Percentiles rank a stretch among this genome's conserved stretches.
phyloP scores from a whole-genome alignment of 495 filamentous ascomycete species.

The Xylaria grammica region DNA sequence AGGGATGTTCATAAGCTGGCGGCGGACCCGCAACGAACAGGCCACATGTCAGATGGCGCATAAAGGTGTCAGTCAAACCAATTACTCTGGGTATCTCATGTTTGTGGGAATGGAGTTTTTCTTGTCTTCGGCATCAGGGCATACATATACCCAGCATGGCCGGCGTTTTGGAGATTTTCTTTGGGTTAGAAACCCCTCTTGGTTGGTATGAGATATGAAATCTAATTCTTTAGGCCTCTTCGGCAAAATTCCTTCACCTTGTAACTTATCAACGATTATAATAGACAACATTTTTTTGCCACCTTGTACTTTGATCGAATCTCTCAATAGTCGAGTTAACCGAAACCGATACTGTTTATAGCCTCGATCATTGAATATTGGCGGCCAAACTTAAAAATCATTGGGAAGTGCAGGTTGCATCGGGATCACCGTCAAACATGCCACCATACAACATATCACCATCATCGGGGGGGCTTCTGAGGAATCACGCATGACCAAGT shows the following conservation, averaged over 20 bases:
- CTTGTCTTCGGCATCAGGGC: slow-evolving; percentile 12
- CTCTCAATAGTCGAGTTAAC: too few species aligned
- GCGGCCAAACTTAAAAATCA: too few species aligned
- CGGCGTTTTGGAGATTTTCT: slow-evolving; percentile 20
- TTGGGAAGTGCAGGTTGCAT: too few species aligned
- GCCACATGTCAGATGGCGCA: background rate
- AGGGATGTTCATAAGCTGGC: background rate
- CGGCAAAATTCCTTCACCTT: background rate
- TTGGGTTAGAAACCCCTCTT: slow-evolving; percentile 1
- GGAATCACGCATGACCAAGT: background rate
- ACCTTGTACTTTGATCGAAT: too few species aligned
- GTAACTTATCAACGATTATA: background rate
- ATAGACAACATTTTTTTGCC: background rate
- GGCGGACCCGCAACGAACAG: background rate
- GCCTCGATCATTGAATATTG: too few species aligned
- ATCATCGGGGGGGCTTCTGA: background rate
- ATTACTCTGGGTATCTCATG: background rate
- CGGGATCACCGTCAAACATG: background rate
- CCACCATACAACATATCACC: background rate
- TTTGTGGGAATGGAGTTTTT: slow-evolving; percentile 1
- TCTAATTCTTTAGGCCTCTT: background rate
- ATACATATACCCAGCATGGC: slow-evolving; percentile 26
- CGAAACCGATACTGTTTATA: too few species aligned
- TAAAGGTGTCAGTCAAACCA: background rate
- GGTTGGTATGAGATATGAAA: slow-evolving; percentile 21